phyloP scores from a whole-genome alignment of 2,329 filamentous ascomycete genomes.

The Esteya vermicola region DNA sequence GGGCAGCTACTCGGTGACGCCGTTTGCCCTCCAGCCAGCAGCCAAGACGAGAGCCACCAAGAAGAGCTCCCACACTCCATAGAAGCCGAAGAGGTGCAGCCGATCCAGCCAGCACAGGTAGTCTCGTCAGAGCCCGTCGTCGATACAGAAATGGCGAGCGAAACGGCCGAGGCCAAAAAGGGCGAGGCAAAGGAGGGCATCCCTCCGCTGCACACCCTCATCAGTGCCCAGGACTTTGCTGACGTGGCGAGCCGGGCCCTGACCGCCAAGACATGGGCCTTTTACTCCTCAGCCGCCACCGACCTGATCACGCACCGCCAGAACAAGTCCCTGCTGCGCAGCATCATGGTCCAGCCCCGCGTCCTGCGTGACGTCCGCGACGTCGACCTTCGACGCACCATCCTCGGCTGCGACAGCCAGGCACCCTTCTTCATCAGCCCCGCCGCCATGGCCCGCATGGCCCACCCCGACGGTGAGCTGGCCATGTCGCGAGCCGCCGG shows the following conservation, averaged over 20 bases:
- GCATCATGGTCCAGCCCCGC: conserved; percentile 37
- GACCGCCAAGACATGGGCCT: conserved; percentile 33
- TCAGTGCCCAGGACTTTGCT: conserved; percentile 32
- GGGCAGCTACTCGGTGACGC: conserved; percentile 27
- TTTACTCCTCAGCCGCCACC: conserved; percentile 38
- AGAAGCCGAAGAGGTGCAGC: conserved; percentile 21
- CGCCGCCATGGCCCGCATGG: conserved; percentile 29
- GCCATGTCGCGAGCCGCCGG: conserved; percentile 35
- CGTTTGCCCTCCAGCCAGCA: too few relatives aligned
- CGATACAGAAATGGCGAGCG: too few relatives aligned
- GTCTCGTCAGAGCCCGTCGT: too few relatives aligned
- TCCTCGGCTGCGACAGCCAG: conserved; percentile 37
- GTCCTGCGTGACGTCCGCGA: conserved; percentile 31
- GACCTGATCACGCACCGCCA: conserved; percentile 38
- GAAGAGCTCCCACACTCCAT: too few relatives aligned
- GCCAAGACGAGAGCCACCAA: too few relatives aligned
- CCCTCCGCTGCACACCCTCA: conserved; percentile 9
- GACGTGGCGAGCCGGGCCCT: conserved; percentile 27
- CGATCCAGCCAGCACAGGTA: too few relatives aligned
- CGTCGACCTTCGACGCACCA: conserved; percentile 16
- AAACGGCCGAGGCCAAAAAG: conserved; percentile 6
- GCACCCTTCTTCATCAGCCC: conserved; percentile 41
- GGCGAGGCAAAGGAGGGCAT: not conserved
- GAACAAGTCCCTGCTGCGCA: conserved; percentile 23
- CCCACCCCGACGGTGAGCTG: conserved; percentile 29